A percentile compares a stretch with the other conserved stretches of the same genome.
Evolutionary conservation across 2,329 filamentous ascomycete genomes (phyloP).

Genomic region (Tolypocladium ovalisporum): DNA sequence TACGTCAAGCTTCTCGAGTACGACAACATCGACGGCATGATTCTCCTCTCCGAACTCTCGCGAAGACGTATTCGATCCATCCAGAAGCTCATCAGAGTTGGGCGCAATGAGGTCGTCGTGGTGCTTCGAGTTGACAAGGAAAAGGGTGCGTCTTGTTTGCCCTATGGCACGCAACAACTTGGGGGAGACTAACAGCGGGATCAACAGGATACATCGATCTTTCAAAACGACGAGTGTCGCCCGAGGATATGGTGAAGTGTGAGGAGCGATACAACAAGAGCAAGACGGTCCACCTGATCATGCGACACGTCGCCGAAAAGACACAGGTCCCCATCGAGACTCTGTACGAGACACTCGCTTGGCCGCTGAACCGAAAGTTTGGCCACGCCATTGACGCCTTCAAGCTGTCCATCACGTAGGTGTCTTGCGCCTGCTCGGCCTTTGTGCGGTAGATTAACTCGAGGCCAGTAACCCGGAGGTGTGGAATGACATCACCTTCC

Average conservation of each 20-base stretch:
- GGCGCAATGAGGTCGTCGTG: slow-evolving; percentile 96
- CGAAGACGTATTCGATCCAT: slow-evolving; percentile 97
- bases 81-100: slow-evolving; percentile 96
- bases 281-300: slow-evolving; percentile 98
- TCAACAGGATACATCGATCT: slow-evolving; percentile 78
- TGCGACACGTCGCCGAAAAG: slow-evolving; percentile 98
- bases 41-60: slow-evolving; percentile 92
- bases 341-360: slow-evolving; percentile 87
- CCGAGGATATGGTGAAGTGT: slow-evolving; percentile 96
- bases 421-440: slow-evolving; percentile 5
- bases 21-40: slow-evolving; percentile 99
- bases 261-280: slow-evolving; percentile 99
- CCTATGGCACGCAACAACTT: background rate
- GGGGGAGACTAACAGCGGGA: slow-evolving; percentile 10
- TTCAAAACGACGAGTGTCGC: slow-evolving; percentile 93
- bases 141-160: slow-evolving; percentile 53
- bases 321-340: slow-evolving; percentile 87
- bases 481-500: slow-evolving; percentile 87
- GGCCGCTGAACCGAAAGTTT: slow-evolving; percentile 96
- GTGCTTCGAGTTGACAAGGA: slow-evolving; percentile 99
- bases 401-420: slow-evolving; percentile 95
- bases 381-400: slow-evolving; percentile 96
- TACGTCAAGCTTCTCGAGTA: slow-evolving; percentile 99
- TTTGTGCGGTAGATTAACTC: slow-evolving; percentile 4
- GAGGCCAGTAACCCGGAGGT: slow-evolving; percentile 75